phyloP scores from a whole-genome alignment of 192 early-diverging fungal genomes.

The Backusella luteola region DNA sequence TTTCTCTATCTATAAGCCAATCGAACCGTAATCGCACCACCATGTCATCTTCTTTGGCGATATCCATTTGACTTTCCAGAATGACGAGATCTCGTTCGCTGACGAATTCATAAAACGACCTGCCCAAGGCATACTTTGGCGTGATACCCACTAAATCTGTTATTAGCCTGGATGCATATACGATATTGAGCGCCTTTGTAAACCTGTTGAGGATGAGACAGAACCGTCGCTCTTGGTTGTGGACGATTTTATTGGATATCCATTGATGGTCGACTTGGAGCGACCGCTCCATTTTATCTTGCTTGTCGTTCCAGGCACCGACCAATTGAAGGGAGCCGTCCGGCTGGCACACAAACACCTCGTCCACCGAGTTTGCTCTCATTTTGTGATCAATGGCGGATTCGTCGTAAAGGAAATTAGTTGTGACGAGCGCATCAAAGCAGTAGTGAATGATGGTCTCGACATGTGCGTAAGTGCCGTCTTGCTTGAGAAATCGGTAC shows the following conservation, averaged over 20 bases:
- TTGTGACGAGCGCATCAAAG: slow-evolving; percentile 22
- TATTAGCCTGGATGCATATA: not conserved
- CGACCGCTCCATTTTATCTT: not conserved
- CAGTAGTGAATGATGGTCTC: slow-evolving; percentile 31
- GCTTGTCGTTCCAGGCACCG: slow-evolving; percentile 10
- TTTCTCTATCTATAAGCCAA: slow-evolving; percentile 17
- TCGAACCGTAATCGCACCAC: slow-evolving; percentile 22
- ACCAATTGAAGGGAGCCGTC: slow-evolving; percentile 10
- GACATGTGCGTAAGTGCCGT: slow-evolving; percentile 26
- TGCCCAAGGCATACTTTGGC: not conserved
- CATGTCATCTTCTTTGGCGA: slow-evolving; percentile 12
- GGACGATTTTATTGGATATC: not conserved
- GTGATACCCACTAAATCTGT: not conserved
- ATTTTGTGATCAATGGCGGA: slow-evolving; percentile 14
- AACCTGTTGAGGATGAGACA: slow-evolving; percentile 23
- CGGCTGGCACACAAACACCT: not conserved
- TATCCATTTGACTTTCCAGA: slow-evolving; percentile 8
- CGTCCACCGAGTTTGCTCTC: slow-evolving; percentile 13
- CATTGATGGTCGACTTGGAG: not conserved
- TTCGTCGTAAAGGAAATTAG: not conserved
- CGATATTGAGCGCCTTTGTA: slow-evolving; percentile 4
- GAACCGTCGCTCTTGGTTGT: slow-evolving; percentile 18
- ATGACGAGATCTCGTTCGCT: not conserved
- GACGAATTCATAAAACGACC: slow-evolving; percentile 13
- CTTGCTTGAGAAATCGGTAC: slow-evolving; percentile 37